Evolutionary conservation across 2,329 filamentous ascomycete genomes (phyloP), one percentile per base, ranked within the genome.

Genomic region (Colletotrichum australisinense): DNA sequence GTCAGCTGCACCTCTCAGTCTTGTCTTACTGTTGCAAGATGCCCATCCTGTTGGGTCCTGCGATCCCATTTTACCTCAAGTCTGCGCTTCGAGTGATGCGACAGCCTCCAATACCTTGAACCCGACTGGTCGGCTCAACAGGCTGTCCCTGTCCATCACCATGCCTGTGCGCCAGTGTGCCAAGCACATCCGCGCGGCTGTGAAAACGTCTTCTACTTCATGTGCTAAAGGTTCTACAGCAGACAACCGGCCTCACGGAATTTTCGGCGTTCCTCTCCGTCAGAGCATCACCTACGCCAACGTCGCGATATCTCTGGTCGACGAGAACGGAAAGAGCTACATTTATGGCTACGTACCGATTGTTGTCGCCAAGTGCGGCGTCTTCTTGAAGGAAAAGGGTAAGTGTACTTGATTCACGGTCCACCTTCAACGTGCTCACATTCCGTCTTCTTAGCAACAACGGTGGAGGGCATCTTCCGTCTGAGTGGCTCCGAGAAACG

Each of bases 341-440:
- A 98, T 98, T 67, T 99, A 98, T 82, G 97, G 97, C 79, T 98
- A 98, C 80, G 96, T 99, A 8, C 97, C 97, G 22, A 98, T 99
- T 76, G 96, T 99, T 56, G 96, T 99, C 67, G 97, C 97, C 46
- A 99, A 99, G 83, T 98, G 97, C 82, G 97, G 97, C 75, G 95
- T 99, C 4, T 99, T 95, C 78, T 83, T 99, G 76, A 99, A 99
- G 84, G 97, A 99, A 83, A 98, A 97, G 90, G 97, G 97, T 98
- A 83, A 76, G 90, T 84, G 46, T 35, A 57, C 63, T 35, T 53
- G 59, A 30, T 46, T 38, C 58, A 28, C 12, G 16, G 46, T 7
- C n/a, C 56, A 14, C 3, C n/a, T 22, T 14, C 7, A 42, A 42
- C 24, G 58, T 72, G 70, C 77, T 81, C 68, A 80, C 73, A 53